Evolutionary conservation across 139 green algal genomes (phyloP).

Genomic region (Medakamo hakoo): DNA sequence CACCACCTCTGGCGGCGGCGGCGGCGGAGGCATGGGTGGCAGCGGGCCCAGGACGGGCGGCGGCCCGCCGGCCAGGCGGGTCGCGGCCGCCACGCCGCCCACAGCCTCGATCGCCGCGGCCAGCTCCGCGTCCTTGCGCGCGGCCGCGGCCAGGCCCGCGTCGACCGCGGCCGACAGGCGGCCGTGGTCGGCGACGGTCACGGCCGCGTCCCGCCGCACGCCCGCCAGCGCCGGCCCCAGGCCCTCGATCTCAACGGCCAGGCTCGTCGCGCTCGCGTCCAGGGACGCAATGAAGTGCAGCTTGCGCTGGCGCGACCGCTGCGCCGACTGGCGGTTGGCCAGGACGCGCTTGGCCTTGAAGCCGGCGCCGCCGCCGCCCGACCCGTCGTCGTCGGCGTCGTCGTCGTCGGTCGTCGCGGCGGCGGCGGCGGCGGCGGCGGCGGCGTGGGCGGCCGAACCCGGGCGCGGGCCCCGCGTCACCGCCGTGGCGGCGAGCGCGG

Average conservation of each 20-base stretch:
- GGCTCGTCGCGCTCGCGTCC: slow-evolving; percentile 13
- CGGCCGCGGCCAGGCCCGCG: too few species aligned
- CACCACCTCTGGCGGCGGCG: too few species aligned
- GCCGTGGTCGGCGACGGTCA: too few species aligned
- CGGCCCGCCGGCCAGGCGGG: not conserved
- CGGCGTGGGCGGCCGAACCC: too few species aligned
- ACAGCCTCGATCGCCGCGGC: not conserved
- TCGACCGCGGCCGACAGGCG: not conserved
- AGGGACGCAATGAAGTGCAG: slow-evolving; percentile 27
- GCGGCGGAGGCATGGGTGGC: too few species aligned
- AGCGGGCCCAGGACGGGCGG: not conserved
- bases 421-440: too few species aligned
- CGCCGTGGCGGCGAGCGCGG: too few species aligned
- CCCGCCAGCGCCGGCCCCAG: slow-evolving; percentile 9
- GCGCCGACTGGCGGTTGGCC: slow-evolving; percentile 32
- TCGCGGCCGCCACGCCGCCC: too few species aligned
- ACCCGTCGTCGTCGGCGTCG: too few species aligned
- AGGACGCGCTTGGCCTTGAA: slow-evolving; percentile 18
- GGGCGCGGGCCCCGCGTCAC: too few species aligned
- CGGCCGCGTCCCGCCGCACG: not conserved
- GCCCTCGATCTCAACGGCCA: slow-evolving; percentile 13
- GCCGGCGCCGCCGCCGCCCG: not conserved
- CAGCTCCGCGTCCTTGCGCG: not conserved
- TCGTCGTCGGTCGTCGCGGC: too few species aligned
- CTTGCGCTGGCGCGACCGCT: slow-evolving; percentile 28